Percentiles rank a stretch among this genome's conserved stretches.
These are phyloP conservation scores for Phaeodactylum tricornutum DNA, from an alignment of 108 stramenopile species.

Conservation along the genomic window DNA sequence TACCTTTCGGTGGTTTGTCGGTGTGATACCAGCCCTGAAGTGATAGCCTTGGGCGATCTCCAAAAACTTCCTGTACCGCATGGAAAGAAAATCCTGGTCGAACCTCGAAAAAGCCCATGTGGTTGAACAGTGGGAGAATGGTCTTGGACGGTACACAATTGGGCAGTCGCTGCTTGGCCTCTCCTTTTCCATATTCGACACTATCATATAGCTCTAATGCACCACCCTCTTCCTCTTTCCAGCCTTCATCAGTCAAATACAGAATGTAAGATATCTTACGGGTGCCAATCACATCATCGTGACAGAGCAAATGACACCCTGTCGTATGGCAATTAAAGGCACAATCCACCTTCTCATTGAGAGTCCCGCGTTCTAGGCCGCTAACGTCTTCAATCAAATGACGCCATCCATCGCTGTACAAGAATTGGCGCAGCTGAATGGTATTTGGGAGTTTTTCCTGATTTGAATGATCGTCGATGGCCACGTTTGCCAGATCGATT, in stretches of 20 bases:
- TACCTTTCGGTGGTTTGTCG: constrained; percentile 32
- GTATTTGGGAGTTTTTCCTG: constrained; percentile 38
- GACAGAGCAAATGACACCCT: constrained; percentile 93
- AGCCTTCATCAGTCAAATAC: constrained; percentile 82
- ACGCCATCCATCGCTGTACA: constrained; percentile 84
- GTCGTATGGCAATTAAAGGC: constrained; percentile 90
- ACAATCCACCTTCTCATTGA: constrained; percentile 84
- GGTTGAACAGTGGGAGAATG: constrained; percentile 76
- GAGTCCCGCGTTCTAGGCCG: constrained; percentile 51
- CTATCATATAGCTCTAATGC: constrained; percentile 81
- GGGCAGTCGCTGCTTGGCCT: constrained; percentile 22
- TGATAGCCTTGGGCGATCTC: constrained; percentile 82
- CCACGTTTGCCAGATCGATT: constrained; percentile 70
- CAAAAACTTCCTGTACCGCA: constrained; percentile 93
- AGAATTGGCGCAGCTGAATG: constrained; percentile 45
- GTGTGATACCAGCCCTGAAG: constrained; percentile 89
- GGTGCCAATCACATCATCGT: constrained; percentile 96
- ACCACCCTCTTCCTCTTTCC: constrained; percentile 82
- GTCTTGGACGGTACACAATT: constrained; percentile 47
- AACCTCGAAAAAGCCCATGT: constrained; percentile 89
- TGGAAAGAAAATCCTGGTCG: constrained; percentile 87
- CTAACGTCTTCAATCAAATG: constrained; percentile 64
- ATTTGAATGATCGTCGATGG: constrained; percentile 29
- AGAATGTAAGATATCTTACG: constrained; percentile 88
- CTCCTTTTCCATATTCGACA: constrained; percentile 18